phyloP scores from a whole-genome alignment of 2,329 filamentous ascomycete genomes.

The Phaeosphaeriaceae sp. region DNA sequence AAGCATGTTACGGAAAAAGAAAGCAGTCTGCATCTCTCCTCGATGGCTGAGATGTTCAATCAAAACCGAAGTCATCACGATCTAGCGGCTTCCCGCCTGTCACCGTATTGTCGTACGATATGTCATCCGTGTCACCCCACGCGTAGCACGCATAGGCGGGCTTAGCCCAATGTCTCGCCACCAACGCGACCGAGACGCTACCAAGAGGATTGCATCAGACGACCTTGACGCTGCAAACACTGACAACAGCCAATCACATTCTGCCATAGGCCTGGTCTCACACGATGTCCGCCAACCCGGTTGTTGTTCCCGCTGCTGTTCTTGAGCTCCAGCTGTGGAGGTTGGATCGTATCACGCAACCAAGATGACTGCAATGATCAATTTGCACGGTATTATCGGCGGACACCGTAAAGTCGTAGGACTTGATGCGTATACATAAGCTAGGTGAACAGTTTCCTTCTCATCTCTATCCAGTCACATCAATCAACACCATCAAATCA shows the following conservation, averaged over 20 bases:
- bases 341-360: background rate
- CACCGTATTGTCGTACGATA: conserved; percentile 26
- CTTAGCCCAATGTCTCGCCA: conserved; percentile 27
- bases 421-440: background rate
- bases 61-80: background rate
- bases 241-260: background rate
- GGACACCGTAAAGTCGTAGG: background rate
- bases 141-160: background rate
- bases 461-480: background rate
- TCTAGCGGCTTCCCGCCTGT: background rate
- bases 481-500: conserved; percentile 5
- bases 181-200: conserved; percentile 7
- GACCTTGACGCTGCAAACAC: conserved; percentile 9
- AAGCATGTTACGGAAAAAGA: background rate
- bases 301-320: conserved; percentile 2
- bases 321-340: background rate
- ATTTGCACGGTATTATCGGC: background rate
- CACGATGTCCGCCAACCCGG: conserved; percentile 13
- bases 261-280: background rate
- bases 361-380: background rate
- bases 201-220: conserved; percentile 15
- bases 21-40: background rate
- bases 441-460: background rate
- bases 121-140: conserved; percentile 13
- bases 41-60: background rate